Evolutionary conservation across 2,329 filamentous ascomycete genomes (phyloP).

Genomic region (Coniochaeta ligniaria): DNA sequence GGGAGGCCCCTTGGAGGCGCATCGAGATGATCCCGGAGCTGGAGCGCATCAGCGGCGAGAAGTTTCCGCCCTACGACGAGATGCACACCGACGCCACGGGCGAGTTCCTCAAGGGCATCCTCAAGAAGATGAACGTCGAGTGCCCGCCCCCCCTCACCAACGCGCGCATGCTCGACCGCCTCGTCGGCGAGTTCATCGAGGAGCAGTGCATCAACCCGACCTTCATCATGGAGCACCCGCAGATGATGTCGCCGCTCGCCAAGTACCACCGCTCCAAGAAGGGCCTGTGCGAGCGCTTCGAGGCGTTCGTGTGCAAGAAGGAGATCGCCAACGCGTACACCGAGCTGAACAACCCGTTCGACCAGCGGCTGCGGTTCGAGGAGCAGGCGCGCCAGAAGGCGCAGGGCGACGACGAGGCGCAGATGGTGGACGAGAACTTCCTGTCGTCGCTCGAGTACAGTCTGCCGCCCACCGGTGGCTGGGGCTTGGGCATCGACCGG

Average conservation of each 20-base stretch:
- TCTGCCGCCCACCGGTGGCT: constrained; percentile 87
- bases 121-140: constrained; percentile 86
- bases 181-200: constrained; percentile 92
- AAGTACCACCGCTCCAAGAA: constrained; percentile 81
- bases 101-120: constrained; percentile 74
- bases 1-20: constrained; percentile 87
- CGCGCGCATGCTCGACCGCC: constrained; percentile 91
- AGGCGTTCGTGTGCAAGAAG: constrained; percentile 95
- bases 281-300: constrained; percentile 92
- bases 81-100: constrained; percentile 86
- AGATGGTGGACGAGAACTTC: constrained; percentile 94
- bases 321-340: constrained; percentile 97
- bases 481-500: constrained; percentile 93
- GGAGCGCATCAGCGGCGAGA: constrained; percentile 66
- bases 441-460: constrained; percentile 69
- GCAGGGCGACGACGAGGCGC: constrained; percentile 94
- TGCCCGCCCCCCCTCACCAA: constrained; percentile 89
- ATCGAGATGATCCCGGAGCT: constrained; percentile 93
- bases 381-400: constrained; percentile 95
- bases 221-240: constrained; percentile 72
- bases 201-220: constrained; percentile 90
- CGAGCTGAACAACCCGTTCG: constrained; percentile 94
- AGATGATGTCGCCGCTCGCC: constrained; percentile 91
- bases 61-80: constrained; percentile 83
- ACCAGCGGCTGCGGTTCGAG: constrained; percentile 85